Evolutionary conservation across 2,329 filamentous ascomycete genomes (phyloP).

Genomic region (Colletotrichum nymphaeae): DNA sequence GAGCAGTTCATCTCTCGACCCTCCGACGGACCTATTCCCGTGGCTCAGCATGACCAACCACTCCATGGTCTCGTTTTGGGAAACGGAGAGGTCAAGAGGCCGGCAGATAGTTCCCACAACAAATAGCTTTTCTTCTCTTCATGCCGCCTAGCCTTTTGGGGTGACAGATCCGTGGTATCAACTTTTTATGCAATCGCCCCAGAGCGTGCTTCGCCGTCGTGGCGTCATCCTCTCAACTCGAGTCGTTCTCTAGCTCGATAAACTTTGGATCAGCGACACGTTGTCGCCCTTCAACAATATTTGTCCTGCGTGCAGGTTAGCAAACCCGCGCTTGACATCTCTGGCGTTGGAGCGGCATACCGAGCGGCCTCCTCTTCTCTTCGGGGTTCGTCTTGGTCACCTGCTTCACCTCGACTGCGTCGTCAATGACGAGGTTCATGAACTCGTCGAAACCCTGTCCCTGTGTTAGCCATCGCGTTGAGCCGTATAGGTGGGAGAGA

Average conservation of each 20-base stretch:
- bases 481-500: too few relatives aligned
- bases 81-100: conserved; percentile 68
- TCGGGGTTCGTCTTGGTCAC: conserved; percentile 81
- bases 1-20: conserved; percentile 81
- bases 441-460: conserved; percentile 95
- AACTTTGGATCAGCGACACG: conserved; percentile 81
- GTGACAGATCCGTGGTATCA: conserved; percentile 32
- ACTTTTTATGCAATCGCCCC: conserved; percentile 20
- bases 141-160: conserved; percentile 57
- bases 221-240: conserved; percentile 59
- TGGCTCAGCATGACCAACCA: conserved; percentile 80
- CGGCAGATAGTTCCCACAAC: conserved; percentile 38
- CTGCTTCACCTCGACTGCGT: conserved; percentile 91
- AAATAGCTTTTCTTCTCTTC: conserved; percentile 40
- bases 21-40: conserved; percentile 74
- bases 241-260: conserved; percentile 65
- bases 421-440: conserved; percentile 98
- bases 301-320: conserved; percentile 70
- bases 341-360: conserved; percentile 58
- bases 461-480: conserved; percentile 33
- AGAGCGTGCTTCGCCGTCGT: background rate
- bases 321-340: background rate
- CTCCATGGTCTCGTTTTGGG: conserved; percentile 83
- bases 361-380: conserved; percentile 82
- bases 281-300: conserved; percentile 91